Evolutionary conservation across 371 early-diverging fungal genomes (phyloP).

Genomic region (Rhizopus delemar): DNA sequence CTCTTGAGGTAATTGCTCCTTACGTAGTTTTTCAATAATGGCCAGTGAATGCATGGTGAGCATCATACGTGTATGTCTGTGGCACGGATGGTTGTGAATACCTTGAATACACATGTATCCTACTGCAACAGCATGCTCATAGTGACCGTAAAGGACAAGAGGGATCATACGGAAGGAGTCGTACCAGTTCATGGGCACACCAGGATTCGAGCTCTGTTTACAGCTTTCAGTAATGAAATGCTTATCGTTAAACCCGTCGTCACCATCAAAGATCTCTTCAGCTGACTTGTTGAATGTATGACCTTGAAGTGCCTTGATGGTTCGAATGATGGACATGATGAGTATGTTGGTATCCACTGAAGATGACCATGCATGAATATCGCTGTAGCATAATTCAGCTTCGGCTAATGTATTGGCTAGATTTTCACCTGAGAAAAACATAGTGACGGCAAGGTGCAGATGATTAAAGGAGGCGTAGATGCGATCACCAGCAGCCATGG

Average conservation of each 20-base stretch:
- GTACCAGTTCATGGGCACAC: constrained; percentile 43
- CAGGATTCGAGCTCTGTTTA: constrained; percentile 33
- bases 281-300: constrained; percentile 31
- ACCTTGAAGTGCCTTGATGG: constrained; percentile 41
- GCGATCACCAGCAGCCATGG: constrained; percentile 43
- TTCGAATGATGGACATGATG: constrained; percentile 42
- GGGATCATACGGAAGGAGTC: constrained; percentile 43
- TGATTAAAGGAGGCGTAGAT: constrained; percentile 43
- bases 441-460: constrained; percentile 29
- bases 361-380: constrained; percentile 42
- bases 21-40: constrained; percentile 33
- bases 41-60: constrained; percentile 36
- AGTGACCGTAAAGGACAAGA: constrained; percentile 43
- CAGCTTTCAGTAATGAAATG: constrained; percentile 43
- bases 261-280: constrained; percentile 39
- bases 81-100: constrained; percentile 39
- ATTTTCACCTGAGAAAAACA: constrained; percentile 30
- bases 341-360: constrained; percentile 41
- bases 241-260: constrained; percentile 46
- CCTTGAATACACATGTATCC: constrained; percentile 34
- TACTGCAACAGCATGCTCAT: constrained; percentile 38
- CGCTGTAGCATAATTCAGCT: constrained; percentile 40
- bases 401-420: constrained; percentile 27
- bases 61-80: constrained; percentile 43
- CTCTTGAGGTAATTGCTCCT: constrained; percentile 16